These are phyloP conservation scores for Lagenidium sp. DNA, from an alignment of 352 stramenopile species.

Conservation along the genomic window DNA sequence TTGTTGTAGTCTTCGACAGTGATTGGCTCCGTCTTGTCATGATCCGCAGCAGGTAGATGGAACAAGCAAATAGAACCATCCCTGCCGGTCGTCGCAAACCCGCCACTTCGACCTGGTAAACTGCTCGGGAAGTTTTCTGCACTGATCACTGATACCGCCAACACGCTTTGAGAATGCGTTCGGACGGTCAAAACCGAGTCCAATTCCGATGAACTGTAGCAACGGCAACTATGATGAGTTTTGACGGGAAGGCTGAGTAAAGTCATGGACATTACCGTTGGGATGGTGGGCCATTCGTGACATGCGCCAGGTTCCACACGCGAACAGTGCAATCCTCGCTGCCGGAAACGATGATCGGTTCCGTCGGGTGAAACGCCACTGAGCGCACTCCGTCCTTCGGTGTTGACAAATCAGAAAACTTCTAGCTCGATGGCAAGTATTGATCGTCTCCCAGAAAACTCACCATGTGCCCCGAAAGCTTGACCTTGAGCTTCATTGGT, in stretches of 20 bases:
- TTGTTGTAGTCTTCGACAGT: slow-evolving; percentile 67
- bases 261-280: slow-evolving; percentile 24
- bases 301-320: slow-evolving; percentile 70
- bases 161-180: slow-evolving; percentile 63
- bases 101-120: slow-evolving; percentile 30
- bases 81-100: slow-evolving; percentile 65
- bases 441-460: slow-evolving; percentile 2
- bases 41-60: slow-evolving; percentile 44
- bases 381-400: slow-evolving; percentile 66
- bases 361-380: slow-evolving; percentile 72
- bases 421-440: too few relatives aligned
- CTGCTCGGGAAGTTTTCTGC: slow-evolving; percentile 64
- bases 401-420: too few relatives aligned
- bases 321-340: slow-evolving; percentile 83
- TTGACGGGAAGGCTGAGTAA: background rate
- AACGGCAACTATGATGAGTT: slow-evolving; percentile 1
- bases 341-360: slow-evolving; percentile 72
- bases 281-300: slow-evolving; percentile 47
- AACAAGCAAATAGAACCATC: slow-evolving; percentile 67
- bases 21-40: slow-evolving; percentile 57
- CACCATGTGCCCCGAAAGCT: slow-evolving; percentile 80
- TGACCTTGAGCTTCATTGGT: slow-evolving; percentile 79
- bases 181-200: slow-evolving; percentile 72
- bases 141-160: slow-evolving; percentile 65
- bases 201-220: slow-evolving; percentile 47